phyloP scores from a whole-genome alignment of 352 stramenopile species.

The Phytophthora constricta region DNA sequence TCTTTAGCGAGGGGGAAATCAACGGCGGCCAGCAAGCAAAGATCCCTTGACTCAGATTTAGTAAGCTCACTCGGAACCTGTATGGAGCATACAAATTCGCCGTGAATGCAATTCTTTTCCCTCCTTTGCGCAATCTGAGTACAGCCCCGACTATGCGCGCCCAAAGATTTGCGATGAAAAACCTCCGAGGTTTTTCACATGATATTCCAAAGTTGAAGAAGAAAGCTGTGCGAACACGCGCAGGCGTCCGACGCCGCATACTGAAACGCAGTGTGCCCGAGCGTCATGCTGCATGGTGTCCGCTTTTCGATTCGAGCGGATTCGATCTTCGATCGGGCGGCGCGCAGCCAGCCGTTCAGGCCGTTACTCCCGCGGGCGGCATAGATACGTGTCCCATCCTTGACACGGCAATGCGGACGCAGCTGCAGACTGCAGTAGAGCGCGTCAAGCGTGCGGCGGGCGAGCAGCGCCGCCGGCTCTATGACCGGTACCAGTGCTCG shows the following conservation, averaged over 20 bases:
- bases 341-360: slow-evolving; percentile 15
- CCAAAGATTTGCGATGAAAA: slow-evolving; percentile 28
- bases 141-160: not conserved
- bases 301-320: not conserved
- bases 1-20: slow-evolving; percentile 2
- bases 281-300: too few species aligned
- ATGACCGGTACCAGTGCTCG: not conserved
- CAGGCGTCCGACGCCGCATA: too few species aligned
- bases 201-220: not conserved
- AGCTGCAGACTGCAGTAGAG: slow-evolving; percentile 28
- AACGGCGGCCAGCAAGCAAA: slow-evolving; percentile 26
- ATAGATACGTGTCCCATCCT: slow-evolving; percentile 25
- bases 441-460: slow-evolving; percentile 10
- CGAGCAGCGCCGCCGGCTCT: slow-evolving; percentile 1
- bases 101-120: slow-evolving; percentile 19
- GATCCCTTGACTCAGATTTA: slow-evolving; percentile 35
- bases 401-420: slow-evolving; percentile 1
- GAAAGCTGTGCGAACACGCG: not conserved
- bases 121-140: slow-evolving; percentile 25
- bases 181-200: not conserved
- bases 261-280: not conserved
- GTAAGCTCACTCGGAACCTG: too few species aligned
- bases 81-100: too few species aligned
- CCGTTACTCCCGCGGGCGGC: not conserved
- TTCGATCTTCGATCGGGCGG: not conserved